Conservation (phyloP, 352 stramenopile species). For the Blastocystis hominis region DNA sequence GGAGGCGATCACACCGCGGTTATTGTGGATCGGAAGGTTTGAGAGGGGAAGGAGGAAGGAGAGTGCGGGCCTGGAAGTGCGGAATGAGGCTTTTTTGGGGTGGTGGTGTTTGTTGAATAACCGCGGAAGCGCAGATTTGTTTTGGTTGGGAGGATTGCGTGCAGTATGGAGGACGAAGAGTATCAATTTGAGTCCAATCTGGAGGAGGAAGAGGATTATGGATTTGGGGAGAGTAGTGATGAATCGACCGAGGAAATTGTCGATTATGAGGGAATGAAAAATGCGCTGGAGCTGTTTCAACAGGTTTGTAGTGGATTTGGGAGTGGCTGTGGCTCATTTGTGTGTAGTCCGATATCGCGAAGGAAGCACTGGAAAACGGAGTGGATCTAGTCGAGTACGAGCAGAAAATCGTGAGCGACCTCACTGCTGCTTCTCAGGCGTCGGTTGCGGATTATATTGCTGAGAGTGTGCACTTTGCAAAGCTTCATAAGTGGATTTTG, state of each 20-base stretch:
- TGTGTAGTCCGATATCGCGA: conserved; percentile 6
- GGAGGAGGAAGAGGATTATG: background rate
- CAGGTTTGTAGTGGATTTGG: background rate
- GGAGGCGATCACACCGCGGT: conserved; percentile 60
- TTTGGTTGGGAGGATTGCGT: too few species aligned
- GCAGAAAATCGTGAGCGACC: background rate
- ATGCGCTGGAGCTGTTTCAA: background rate
- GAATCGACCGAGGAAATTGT: background rate
- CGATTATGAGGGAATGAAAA: conserved; percentile 20
- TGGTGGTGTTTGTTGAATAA: too few species aligned
- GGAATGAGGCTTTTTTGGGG: too few species aligned
- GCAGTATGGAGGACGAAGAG: too few species aligned
- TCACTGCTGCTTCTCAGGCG: background rate
- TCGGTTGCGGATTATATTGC: conserved; percentile 20
- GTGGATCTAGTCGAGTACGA: conserved; percentile 35
- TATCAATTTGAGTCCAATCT: background rate
- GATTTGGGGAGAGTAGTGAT: background rate
- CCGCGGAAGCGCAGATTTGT: too few species aligned
- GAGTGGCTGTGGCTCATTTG: background rate
- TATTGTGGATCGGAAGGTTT: conserved; percentile 58
- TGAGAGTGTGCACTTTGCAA: background rate
- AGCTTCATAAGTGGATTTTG: background rate
- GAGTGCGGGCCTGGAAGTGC: too few species aligned
- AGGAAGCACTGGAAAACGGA: conserved; percentile 7
- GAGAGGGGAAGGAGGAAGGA: too few species aligned